Conservation (phyloP, 192 early-diverging fungal genomes). For the Oehlia diaphana region DNA sequence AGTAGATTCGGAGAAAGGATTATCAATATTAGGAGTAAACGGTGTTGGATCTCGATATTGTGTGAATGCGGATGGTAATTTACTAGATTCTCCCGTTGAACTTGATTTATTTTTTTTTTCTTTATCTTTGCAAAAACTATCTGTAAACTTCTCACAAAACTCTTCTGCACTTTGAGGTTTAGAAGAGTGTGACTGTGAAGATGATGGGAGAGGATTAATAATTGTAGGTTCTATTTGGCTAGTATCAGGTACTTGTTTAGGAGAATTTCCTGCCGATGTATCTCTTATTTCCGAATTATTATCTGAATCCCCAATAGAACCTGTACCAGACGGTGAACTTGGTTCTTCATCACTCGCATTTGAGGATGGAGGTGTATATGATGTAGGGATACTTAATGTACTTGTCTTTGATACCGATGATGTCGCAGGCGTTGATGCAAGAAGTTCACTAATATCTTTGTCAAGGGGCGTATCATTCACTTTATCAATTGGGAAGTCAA, state of each 20-base stretch:
- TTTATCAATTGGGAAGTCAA: conserved; percentile 51
- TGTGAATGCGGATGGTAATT: not conserved
- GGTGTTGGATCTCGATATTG: conserved; percentile 30
- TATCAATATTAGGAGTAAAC: conserved; percentile 26
- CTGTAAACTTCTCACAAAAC: conserved; percentile 29
- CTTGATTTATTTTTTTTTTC: not conserved
- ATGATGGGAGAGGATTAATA: not conserved
- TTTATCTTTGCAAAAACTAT: conserved; percentile 18
- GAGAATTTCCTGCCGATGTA: not conserved
- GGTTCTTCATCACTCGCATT: conserved; percentile 21
- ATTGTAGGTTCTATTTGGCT: not conserved
- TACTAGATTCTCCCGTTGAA: conserved; percentile 5
- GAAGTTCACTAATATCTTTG: conserved; percentile 10
- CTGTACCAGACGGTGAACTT: not conserved
- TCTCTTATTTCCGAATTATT: not conserved
- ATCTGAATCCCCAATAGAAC: not conserved
- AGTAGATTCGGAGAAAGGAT: conserved; percentile 6
- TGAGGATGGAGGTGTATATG: conserved; percentile 36
- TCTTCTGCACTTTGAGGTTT: conserved; percentile 29
- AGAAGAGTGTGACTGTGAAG: not conserved
- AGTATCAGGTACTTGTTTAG: not conserved
- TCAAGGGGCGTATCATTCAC: conserved; percentile 3
- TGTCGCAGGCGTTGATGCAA: not conserved
- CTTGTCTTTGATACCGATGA: not conserved
- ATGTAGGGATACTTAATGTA: not conserved